phyloP scores from a whole-genome alignment of 192 early-diverging fungal species.

The Backusella westeae region DNA sequence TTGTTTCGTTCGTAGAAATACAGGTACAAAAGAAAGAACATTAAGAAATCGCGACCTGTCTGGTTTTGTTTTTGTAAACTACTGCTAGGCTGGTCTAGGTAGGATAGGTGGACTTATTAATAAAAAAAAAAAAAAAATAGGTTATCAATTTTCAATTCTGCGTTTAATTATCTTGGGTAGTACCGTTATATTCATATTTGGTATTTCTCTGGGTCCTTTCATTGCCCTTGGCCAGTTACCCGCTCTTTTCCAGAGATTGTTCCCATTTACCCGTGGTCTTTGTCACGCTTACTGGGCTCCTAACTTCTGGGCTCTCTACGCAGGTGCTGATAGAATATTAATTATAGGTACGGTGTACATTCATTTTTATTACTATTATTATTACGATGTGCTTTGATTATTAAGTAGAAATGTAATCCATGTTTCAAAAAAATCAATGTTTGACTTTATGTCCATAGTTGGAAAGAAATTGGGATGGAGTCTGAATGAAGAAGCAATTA shows the following conservation, averaged over 20 bases:
- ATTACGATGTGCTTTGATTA: not conserved
- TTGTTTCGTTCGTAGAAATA: constrained; percentile 52
- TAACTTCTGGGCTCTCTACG: constrained; percentile 96
- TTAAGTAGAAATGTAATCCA: not conserved
- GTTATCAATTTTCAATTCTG: constrained; percentile 23
- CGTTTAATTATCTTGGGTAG: constrained; percentile 64
- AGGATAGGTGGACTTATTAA: not conserved
- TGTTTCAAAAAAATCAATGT: not conserved
- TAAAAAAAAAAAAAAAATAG: not conserved
- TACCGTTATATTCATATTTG: constrained; percentile 68
- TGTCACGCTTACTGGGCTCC: constrained; percentile 98
- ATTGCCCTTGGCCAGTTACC: constrained; percentile 63
- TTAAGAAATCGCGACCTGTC: not conserved
- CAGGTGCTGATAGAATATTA: constrained; percentile 72
- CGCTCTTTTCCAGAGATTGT: constrained; percentile 79
- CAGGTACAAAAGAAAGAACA: not conserved
- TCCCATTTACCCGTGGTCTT: constrained; percentile 96
- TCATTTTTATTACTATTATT: not conserved
- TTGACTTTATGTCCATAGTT: constrained; percentile 25
- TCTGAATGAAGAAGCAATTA: constrained; percentile 45
- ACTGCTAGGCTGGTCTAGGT: not conserved
- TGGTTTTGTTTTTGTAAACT: not conserved
- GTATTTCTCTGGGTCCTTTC: constrained; percentile 83
- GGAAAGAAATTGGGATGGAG: constrained; percentile 33
- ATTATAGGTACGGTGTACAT: constrained; percentile 42